Conservation (phyloP, 148 eudicot genomes). For the Nepenthes mirabilis region DNA sequence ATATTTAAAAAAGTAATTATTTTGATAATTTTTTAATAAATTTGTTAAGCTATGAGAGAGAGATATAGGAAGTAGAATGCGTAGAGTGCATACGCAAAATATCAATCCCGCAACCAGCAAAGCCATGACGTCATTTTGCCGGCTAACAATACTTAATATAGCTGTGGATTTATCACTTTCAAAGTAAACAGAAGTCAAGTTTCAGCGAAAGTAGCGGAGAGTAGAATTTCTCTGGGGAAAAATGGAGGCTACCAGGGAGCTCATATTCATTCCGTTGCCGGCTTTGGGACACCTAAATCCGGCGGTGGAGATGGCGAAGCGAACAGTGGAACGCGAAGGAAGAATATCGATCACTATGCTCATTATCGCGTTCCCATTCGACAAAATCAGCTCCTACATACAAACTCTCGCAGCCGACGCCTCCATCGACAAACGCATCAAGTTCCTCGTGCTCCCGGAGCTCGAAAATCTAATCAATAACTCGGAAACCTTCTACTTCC, state of each 20-base stretch:
- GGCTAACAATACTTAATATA: no score
- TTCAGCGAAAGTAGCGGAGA: no score
- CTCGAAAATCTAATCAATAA: not conserved
- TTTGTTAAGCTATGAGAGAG: no score
- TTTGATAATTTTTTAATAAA: no score
- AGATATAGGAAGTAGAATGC: no score
- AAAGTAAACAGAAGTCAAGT: no score
- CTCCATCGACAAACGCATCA: not conserved
- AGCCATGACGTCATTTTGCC: no score
- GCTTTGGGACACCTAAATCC: conserved; percentile 40
- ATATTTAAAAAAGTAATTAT: no score
- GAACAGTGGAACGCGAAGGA: conserved; percentile 18
- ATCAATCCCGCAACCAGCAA: no score
- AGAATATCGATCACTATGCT: conserved; percentile 22
- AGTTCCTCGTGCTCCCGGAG: not conserved
- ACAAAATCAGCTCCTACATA: conserved; percentile 5
- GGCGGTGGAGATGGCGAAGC: conserved; percentile 36
- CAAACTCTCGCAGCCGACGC: not conserved
- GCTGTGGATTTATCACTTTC: no score
- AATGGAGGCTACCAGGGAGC: conserved; percentile 8
- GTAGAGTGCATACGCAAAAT: no score
- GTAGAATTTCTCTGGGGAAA: not conserved
- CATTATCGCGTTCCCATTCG: conserved; percentile 14
- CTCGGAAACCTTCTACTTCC: not conserved
- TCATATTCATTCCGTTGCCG: conserved; percentile 44